Percentiles rank a stretch among this genome's conserved stretches.
Conservation (phyloP, 164 flowering plant species). For the Pachysandra terminalis region DNA sequence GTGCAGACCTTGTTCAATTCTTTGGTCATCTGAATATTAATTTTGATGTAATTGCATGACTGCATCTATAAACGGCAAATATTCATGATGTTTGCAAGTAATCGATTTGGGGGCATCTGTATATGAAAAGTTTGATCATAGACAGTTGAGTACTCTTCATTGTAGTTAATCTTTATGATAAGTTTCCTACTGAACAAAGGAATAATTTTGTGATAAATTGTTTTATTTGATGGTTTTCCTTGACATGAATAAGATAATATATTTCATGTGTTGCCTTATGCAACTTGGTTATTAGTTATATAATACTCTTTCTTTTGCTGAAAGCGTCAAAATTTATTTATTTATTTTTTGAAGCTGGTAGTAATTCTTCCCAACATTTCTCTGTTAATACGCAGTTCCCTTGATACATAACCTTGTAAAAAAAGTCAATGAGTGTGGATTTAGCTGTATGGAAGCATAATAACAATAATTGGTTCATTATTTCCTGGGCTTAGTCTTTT, state of each 20-base stretch:
- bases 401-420: neutral
- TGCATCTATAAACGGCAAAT: neutral
- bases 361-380: neutral
- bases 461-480: neutral
- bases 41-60: neutral
- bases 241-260: too few relatives aligned
- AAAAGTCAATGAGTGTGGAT: neutral
- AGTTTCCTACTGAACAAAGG: too few relatives aligned
- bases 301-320: neutral
- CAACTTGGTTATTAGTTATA: too few relatives aligned
- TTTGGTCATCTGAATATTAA: neutral
- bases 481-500: neutral
- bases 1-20: neutral
- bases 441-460: neutral
- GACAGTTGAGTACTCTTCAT: neutral
- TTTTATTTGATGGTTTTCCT: too few relatives aligned
- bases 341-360: neutral
- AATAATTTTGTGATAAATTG: too few relatives aligned
- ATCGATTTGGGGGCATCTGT: neutral
- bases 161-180: too few relatives aligned
- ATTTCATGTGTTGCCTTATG: too few relatives aligned
- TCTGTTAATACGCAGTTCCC: neutral
- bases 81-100: neutral
- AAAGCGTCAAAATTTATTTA: too few relatives aligned
- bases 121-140: neutral